Evolutionary conservation across 2,329 filamentous ascomycete genomes (phyloP).

Genomic region (Fusarium sororula): DNA sequence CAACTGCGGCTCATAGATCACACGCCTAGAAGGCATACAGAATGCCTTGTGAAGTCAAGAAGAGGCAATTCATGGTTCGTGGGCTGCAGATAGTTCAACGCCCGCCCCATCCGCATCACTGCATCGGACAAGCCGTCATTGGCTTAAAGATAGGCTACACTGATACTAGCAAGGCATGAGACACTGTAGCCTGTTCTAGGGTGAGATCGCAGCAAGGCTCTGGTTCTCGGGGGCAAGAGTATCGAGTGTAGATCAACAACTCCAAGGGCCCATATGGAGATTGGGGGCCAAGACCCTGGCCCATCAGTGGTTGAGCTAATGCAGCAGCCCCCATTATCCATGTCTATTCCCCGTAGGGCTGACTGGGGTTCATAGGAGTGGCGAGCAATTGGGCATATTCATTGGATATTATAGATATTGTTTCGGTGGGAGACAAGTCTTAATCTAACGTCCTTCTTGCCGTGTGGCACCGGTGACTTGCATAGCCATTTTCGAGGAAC

Average conservation of each 20-base stretch:
- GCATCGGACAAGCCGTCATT: constrained; percentile 29
- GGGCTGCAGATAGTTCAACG: background rate
- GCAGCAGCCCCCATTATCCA: constrained; percentile 20
- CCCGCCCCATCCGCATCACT: background rate
- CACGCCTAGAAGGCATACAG: background rate
- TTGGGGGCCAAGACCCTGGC: constrained; percentile 37
- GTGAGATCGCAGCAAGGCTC: constrained; percentile 33
- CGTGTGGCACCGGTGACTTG: constrained; percentile 16
- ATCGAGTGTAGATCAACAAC: constrained; percentile 32
- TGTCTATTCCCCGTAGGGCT: constrained; percentile 39
- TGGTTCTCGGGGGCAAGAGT: constrained; percentile 29
- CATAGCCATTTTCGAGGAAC: constrained; percentile 15
- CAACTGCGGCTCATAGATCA: background rate
- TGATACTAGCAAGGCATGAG: constrained; percentile 36
- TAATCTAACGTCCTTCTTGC: constrained; percentile 5
- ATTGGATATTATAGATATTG: constrained; percentile 8
- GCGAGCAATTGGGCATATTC: constrained; percentile 19
- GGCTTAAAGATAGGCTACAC: constrained; percentile 36
- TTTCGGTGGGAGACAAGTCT: constrained; percentile 7
- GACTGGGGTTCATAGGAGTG: constrained; percentile 28
- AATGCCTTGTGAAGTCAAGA: constrained; percentile 16
- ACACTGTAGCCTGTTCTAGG: constrained; percentile 35
- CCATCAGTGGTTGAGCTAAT: constrained; percentile 41
- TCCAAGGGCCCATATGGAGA: constrained; percentile 23
- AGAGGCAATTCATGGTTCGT: background rate